These are phyloP conservation scores for Colletotrichum sojae DNA, from an alignment of 2,329 filamentous ascomycete species.

Conservation along the genomic window DNA sequence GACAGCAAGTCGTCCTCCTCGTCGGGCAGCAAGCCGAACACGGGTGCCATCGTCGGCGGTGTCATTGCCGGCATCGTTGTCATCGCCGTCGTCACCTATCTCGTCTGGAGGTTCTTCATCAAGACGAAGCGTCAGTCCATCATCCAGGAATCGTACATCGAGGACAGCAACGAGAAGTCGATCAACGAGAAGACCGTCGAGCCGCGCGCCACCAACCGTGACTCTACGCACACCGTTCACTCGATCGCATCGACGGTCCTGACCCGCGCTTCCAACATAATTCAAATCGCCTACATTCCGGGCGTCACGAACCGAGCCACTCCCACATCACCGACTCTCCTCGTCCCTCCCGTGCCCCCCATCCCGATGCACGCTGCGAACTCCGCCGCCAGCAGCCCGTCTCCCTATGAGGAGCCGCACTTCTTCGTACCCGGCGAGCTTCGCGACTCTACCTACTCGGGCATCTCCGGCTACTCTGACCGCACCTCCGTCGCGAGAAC, in stretches of 20 bases:
- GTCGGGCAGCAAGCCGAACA: conserved; percentile 66
- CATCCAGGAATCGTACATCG: conserved; percentile 67
- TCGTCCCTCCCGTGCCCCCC: conserved; percentile 93
- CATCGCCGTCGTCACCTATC: conserved; percentile 80
- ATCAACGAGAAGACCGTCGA: conserved; percentile 69
- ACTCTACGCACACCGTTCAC: conserved; percentile 87
- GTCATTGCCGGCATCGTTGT: conserved; percentile 87
- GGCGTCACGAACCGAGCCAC: conserved; percentile 94
- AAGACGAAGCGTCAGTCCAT: conserved; percentile 80
- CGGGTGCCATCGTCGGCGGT: conserved; percentile 91
- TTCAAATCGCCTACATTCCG: conserved; percentile 98
- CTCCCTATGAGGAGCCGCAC: conserved; percentile 80
- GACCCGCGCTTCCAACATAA: conserved; percentile 97
- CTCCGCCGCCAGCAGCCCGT: conserved; percentile 63
- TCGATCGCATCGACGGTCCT: conserved; percentile 97
- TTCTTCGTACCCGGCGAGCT: conserved; percentile 95
- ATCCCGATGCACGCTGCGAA: conserved; percentile 80
- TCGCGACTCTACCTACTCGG: conserved; percentile 91
- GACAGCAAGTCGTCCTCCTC: conserved; percentile 41
- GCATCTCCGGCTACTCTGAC: conserved; percentile 75
- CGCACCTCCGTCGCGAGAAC: conserved; percentile 73
- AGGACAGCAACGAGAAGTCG: conserved; percentile 70
- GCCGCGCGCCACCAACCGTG: conserved; percentile 70
- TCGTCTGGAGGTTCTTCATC: conserved; percentile 91
- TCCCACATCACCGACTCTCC: conserved; percentile 83